These are phyloP conservation scores for Hyphopichia buzzinii DNA, from an alignment of 1,139 yeast genomes.

Conservation along the genomic window DNA sequence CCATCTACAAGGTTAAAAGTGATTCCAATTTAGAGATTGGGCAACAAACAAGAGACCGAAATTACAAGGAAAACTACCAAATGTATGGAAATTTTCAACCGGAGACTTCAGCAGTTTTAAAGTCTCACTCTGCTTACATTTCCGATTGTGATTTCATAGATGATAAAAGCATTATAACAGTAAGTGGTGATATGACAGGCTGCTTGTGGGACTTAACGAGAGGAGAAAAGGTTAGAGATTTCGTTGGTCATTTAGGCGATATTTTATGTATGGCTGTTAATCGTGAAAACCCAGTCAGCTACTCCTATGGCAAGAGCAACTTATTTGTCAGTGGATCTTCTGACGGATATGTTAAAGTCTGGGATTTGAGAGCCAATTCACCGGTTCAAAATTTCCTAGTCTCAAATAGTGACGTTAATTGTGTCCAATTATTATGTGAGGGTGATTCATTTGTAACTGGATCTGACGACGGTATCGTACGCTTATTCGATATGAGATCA, in stretches of 20 bases:
- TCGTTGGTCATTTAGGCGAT: conserved; percentile 78
- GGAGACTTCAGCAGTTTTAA: conserved; percentile 52
- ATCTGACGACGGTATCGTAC: conserved; percentile 74
- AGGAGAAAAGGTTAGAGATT: conserved; percentile 55
- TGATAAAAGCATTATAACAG: conserved; percentile 57
- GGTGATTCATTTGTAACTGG: conserved; percentile 69
- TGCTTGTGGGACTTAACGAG: conserved; percentile 75
- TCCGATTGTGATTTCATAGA: conserved; percentile 67
- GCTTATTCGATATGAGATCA: conserved; percentile 72
- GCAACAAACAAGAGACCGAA: neutral
- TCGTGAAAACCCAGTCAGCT: conserved; percentile 3
- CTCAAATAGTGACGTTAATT: conserved; percentile 65
- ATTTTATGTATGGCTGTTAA: conserved; percentile 55
- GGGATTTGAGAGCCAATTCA: conserved; percentile 62
- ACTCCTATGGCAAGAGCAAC: conserved; percentile 12
- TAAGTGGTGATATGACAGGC: conserved; percentile 84
- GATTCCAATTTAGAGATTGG: conserved; percentile 5
- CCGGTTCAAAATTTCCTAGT: conserved; percentile 62
- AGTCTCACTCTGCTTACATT: conserved; percentile 82
- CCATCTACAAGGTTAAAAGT: conserved; percentile 55
- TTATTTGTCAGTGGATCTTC: conserved; percentile 71
- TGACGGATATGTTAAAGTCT: conserved; percentile 67
- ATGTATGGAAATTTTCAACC: conserved; percentile 33
- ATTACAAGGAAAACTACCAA: conserved; percentile 6
- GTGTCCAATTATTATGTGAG: conserved; percentile 67